Evolutionary conservation across 2,329 filamentous ascomycete genomes (phyloP), one percentile per base, ranked within the genome.

Genomic region (Aspergillus nomiae): DNA sequence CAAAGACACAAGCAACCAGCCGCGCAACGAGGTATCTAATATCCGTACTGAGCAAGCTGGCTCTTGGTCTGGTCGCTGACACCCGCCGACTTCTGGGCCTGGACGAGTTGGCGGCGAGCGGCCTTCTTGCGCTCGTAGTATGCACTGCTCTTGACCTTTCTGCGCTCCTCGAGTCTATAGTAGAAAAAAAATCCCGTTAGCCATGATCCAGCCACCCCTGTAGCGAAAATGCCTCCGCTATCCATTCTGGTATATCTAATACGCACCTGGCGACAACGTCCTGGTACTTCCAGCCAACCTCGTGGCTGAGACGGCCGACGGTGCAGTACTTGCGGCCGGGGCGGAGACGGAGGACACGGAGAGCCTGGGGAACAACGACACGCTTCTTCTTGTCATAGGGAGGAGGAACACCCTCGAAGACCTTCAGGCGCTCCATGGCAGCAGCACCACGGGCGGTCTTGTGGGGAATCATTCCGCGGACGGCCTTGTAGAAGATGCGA

Each of bases 121-220:
- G 92, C 89, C 92, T 96, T 97, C 95, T 98, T 99, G 89, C 94
- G 93, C 89, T 96, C 94, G 89, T 98, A 98, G 91, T 97, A 99
- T 82, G 95, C 95, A 76, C 91, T 89, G 80, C 93, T 91, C 92
- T 98, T 99, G 84, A 96, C 94, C 89, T 99, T 99, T 88, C 95
- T 92, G 85, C 94, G 90, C 89, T 99, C 95, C 89, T 99, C 95
- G 80, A 99, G 89, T 85, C 95, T 98, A 78, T 74, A 64, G 58
- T 55, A 14, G 10, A 28, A 48, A 46, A 24, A 32, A 58, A 50
- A 56, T 7, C 46, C n/a, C 36, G 62, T 69, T 73, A 73, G 69
- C 63, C 56, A 66, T 63, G 71, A 59, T 56, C n/a, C 43, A 32
- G 50, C 21, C 12, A 24, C 8, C 21, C 38, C 19, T 64, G 34